phyloP scores from a whole-genome alignment of 768 basidiomycete genomes.

The Mycena indigotica region DNA sequence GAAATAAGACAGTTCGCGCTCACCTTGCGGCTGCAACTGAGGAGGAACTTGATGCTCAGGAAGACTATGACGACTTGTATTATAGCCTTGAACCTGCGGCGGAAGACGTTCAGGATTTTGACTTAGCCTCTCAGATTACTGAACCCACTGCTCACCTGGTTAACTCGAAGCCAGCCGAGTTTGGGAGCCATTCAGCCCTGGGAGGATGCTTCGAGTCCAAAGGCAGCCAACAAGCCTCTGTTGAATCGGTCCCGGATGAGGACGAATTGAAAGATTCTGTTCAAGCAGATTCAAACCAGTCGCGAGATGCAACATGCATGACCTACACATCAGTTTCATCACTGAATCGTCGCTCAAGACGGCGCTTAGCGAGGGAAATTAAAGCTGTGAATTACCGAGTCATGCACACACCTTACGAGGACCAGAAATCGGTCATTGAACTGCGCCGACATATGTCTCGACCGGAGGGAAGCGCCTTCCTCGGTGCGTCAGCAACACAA shows the following conservation, averaged over 20 bases:
- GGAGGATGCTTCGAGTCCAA: background rate
- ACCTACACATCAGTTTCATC: background rate
- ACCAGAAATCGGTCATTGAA: background rate
- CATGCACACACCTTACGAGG: conserved; percentile 37
- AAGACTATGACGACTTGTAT: background rate
- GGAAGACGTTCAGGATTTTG: background rate
- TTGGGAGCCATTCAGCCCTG: background rate
- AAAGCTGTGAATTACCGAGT: background rate
- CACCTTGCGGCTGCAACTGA: background rate
- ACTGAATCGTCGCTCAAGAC: background rate
- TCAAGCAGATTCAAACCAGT: background rate
- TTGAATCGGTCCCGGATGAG: background rate
- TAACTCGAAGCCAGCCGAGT: background rate
- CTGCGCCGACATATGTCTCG: background rate
- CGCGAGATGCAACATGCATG: background rate
- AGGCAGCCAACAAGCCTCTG: background rate
- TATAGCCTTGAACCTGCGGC: background rate
- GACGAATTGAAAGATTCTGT: no score
- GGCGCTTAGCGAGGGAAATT: background rate
- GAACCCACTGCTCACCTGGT: background rate
- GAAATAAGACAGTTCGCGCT: background rate
- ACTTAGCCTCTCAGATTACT: background rate
- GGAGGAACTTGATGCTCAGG: background rate
- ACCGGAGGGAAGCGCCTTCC: no score
- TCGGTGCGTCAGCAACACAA: no score